Conservation (phyloP, 768 basidiomycete genomes). For the Psilocybe sp. region DNA sequence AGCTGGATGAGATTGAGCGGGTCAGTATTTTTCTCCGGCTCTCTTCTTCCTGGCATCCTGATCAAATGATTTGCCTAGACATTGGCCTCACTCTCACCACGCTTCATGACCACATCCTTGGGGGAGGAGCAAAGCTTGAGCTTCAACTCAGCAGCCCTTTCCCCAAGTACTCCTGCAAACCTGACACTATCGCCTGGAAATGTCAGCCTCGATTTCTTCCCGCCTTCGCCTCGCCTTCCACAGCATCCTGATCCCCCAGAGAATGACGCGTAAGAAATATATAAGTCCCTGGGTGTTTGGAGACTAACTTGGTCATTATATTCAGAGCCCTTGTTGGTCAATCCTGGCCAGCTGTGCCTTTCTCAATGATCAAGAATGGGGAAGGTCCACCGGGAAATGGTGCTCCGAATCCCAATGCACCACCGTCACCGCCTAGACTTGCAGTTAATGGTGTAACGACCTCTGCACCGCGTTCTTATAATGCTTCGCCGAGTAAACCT, state of each 20-base stretch:
- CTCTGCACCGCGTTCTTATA: slow-evolving; percentile 49
- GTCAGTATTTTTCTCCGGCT: slow-evolving; percentile 24
- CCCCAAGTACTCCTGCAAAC: slow-evolving; percentile 28
- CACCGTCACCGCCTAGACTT: slow-evolving; percentile 57
- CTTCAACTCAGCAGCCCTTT: slow-evolving; percentile 26
- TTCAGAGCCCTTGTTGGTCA: slow-evolving; percentile 11
- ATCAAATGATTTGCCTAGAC: slow-evolving; percentile 33
- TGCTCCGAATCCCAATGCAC: slow-evolving; percentile 20
- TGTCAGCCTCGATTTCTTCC: slow-evolving; percentile 26
- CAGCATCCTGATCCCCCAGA: slow-evolving; percentile 27
- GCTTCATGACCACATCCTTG: slow-evolving; percentile 38
- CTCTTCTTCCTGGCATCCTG: not conserved
- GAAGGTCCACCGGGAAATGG: slow-evolving; percentile 15
- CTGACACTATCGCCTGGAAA: slow-evolving; percentile 18
- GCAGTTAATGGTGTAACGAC: slow-evolving; percentile 70
- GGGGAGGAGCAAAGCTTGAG: slow-evolving; percentile 31
- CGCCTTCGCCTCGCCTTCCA: slow-evolving; percentile 35
- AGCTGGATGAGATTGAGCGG: slow-evolving; percentile 79
- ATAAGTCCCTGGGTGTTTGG: slow-evolving; percentile 4
- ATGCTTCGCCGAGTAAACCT: slow-evolving; percentile 21
- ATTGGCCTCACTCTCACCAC: slow-evolving; percentile 67
- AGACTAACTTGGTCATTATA: not conserved
- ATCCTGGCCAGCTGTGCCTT: slow-evolving; percentile 42
- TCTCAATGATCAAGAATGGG: slow-evolving; percentile 30
- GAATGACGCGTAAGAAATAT: slow-evolving; percentile 16